Percentiles rank a stretch among this genome's conserved stretches.
Evolutionary conservation across 2,329 filamentous ascomycete species (phyloP).

Genomic region (Sphaerulina vaccinii): DNA sequence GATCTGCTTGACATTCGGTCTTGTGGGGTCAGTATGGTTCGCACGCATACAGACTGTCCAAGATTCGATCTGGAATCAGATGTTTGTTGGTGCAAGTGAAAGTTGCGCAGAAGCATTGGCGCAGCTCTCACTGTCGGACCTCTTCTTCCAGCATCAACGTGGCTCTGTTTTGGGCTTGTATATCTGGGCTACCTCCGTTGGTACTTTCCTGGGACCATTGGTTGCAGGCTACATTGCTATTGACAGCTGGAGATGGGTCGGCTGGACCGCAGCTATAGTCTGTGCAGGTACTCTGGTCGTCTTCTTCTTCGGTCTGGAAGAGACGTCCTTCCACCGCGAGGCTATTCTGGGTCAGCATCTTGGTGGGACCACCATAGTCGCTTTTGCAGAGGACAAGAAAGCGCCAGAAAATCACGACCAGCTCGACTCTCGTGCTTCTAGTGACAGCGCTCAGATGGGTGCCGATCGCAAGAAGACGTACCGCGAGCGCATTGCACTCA

Average conservation of each 20-base stretch:
- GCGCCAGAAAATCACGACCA: not conserved
- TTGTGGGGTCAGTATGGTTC: conserved; percentile 57
- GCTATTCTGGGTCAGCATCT: conserved; percentile 38
- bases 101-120: conserved; percentile 57
- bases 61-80: conserved; percentile 56
- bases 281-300: conserved; percentile 49
- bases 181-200: conserved; percentile 56
- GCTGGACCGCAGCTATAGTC: conserved; percentile 53
- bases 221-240: conserved; percentile 53
- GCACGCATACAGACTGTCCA: conserved; percentile 45
- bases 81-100: conserved; percentile 59
- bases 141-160: conserved; percentile 59
- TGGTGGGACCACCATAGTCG: conserved; percentile 4
- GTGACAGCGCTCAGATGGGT: conserved; percentile 11
- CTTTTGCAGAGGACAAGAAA: conserved; percentile 21
- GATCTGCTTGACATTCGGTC: conserved; percentile 50
- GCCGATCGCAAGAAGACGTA: conserved; percentile 48
- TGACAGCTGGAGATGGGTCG: conserved; percentile 56
- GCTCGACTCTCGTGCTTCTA: conserved; percentile 8
- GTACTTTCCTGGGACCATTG: conserved; percentile 57
- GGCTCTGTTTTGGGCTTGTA: conserved; percentile 56
- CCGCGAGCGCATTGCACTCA: conserved; percentile 55
- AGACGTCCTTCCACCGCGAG: conserved; percentile 52
- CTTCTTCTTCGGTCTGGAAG: conserved; percentile 54
- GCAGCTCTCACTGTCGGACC: conserved; percentile 57